Percentiles rank a stretch among this genome's conserved stretches.
phyloP scores from a whole-genome alignment of 164 flowering plant genomes.

The Warburgia ugandensis region DNA sequence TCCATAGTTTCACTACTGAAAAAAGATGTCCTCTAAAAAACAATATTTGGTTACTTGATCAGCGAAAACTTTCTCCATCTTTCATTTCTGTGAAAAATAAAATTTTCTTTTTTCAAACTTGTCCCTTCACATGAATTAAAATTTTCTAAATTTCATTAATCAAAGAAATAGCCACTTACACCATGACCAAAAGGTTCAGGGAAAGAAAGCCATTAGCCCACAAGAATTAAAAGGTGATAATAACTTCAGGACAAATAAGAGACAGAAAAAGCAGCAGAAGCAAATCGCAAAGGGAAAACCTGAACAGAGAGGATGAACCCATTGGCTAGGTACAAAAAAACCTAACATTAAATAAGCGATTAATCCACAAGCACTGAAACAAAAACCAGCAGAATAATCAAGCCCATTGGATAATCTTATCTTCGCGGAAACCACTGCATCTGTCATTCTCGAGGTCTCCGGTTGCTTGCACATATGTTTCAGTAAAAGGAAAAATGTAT shows the following conservation, averaged over 20 bases:
- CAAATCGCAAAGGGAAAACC: neutral
- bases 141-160: too few relatives aligned
- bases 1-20: too few relatives aligned
- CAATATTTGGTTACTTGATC: too few relatives aligned
- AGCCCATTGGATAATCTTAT: neutral
- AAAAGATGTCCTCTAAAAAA: too few relatives aligned
- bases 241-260: neutral
- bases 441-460: slow-evolving; percentile 6
- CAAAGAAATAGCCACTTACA: too few relatives aligned
- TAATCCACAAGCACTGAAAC: neutral
- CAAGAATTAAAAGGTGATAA: neutral
- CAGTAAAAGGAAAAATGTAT: neutral
- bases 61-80: too few relatives aligned
- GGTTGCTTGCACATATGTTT: neutral
- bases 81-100: too few relatives aligned
- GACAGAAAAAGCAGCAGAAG: neutral
- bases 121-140: too few relatives aligned
- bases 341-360: neutral
- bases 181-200: neutral
- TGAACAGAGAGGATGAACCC: neutral
- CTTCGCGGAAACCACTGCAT: slow-evolving; percentile 6
- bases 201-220: slow-evolving; percentile 2
- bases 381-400: slow-evolving; percentile 4
- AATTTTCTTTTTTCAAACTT: too few relatives aligned
- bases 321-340: neutral